Base-by-base conservation (phyloP, 208 protist species). In the Crithidia thermophila region DNA sequence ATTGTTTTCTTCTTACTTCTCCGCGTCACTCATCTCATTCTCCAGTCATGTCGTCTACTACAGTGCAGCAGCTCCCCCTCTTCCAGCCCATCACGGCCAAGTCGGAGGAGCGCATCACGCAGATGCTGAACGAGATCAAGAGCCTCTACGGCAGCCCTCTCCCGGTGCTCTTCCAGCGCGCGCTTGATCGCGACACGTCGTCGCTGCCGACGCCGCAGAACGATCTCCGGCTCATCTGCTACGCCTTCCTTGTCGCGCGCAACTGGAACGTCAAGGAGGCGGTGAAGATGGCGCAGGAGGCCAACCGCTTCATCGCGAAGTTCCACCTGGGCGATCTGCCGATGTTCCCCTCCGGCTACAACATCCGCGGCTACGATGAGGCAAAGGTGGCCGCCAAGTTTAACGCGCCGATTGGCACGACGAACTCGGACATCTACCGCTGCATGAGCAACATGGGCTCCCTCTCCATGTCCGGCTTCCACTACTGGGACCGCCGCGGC, bases 241-340 rank as follows among this genome's bases (percentile, higher is more conserved):
- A 90, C 63, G 69, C 59, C 11, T 94, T 86, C 50, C 76, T 94
- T 3, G 58, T 77, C 13, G 60, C 81, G 2, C 75, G 79, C 34
- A 58, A 79, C 36, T 94, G 87, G 85, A 70, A 88, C 30, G 77
- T 94, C 28, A 66, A 75, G 45, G 72, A 79, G 33, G 87, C 87
- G 5, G 58, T 90, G n/a, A 72, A 67, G 55, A 91, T 94, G 84
- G 51, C 76, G 4, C 45, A 81, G 16, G 50, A 59, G 11, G 72
- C 67, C 4, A 23, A 77, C 11, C 36, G 62, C 42, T 85, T 84
- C 60, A 75, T 77, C n/a, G 58, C 70, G 23, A 45, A 67, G 20
- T 45, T 74, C 28, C 52, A 72, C 53, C 33, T 87, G 20, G 75
- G 84, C 39, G 65, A 76, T 3, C 27, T 82, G 9, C 51, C 20